phyloP scores from a whole-genome alignment of 202 grass and related monocot genomes.

The Carex sylvatica region DNA sequence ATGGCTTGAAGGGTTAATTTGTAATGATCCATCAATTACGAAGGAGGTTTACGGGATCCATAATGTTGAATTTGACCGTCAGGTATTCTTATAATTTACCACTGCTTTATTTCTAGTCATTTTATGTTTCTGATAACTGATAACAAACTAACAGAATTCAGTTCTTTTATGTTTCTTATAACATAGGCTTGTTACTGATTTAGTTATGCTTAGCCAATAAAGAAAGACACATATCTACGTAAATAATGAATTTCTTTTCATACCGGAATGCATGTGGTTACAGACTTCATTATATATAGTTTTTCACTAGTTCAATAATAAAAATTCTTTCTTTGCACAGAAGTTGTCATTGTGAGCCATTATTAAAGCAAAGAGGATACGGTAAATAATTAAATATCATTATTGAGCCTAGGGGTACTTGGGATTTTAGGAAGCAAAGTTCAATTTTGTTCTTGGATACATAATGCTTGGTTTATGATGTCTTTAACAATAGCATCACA shows the following conservation, averaged over 20 bases:
- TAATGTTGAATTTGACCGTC: constrained; percentile 86
- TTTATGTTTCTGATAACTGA: background rate
- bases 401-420: background rate
- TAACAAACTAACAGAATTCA: background rate
- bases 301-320: background rate
- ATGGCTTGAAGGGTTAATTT: constrained; percentile 77
- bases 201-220: constrained; percentile 2
- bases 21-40: constrained; percentile 74
- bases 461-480: background rate
- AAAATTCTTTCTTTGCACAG: background rate
- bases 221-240: background rate
- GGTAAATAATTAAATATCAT: background rate
- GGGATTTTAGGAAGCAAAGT: background rate
- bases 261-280: background rate
- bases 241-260: background rate
- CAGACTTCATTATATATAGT: background rate
- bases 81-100: constrained; percentile 40
- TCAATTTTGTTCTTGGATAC: background rate
- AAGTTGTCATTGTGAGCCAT: background rate
- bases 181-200: constrained; percentile 1
- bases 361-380: background rate
- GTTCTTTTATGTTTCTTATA: background rate
- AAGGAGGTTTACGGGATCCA: constrained; percentile 85
- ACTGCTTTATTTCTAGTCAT: constrained; percentile 23
- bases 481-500: background rate